Evolutionary conservation across 148 eudicot species (phyloP), one percentile per base, ranked within the genome.

Genomic region (Diospyros kaki): DNA sequence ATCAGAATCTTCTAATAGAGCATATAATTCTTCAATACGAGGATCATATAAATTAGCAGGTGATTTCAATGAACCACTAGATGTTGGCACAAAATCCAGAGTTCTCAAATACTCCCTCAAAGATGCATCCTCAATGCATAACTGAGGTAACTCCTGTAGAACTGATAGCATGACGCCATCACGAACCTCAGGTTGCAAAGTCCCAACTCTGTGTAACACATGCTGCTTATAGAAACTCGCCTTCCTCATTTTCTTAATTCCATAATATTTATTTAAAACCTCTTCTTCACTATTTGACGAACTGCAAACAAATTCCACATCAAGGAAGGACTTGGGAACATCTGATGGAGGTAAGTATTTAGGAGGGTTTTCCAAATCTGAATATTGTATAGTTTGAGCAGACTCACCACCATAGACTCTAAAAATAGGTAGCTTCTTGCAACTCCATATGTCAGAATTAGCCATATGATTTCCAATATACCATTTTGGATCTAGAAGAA

Each of bases 401-500:
- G 86, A 84, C 55, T 87, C 98, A 80, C 78, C 81, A 64, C 70
- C 79, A 69, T 87, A 84, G 10, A 95, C 93, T 82, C 84, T 86
- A 79, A 67, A 95, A 77, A 95, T 84, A 58, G 99, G 99, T 64
- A 95, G 87, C 86, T 80, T 81, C 79, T 86, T 93, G 88, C 97
- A 88, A 70, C 79, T 83, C 79, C 76, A 78, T 66, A 85, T 68
- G 81, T 89, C 85, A 68, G 91, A 83, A 75, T 84, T 89, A 64
- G 80, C 81, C 89, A 93, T 87, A 54, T 60, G 71, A 61, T 87
- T 87, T 58, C 94, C 89, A 52, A 89, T 72, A 78, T 93, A 95
- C 99, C 99, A 95, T 75, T 77, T 86, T 42, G 94, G 89, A 84
- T 91, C 93, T 75, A 95, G 89, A 81, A 95, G 84, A 81, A 91